Evolutionary conservation across 2,329 filamentous ascomycete genomes (phyloP), one percentile per base, ranked within the genome.

Genomic region (Colletotrichum abscissum): DNA sequence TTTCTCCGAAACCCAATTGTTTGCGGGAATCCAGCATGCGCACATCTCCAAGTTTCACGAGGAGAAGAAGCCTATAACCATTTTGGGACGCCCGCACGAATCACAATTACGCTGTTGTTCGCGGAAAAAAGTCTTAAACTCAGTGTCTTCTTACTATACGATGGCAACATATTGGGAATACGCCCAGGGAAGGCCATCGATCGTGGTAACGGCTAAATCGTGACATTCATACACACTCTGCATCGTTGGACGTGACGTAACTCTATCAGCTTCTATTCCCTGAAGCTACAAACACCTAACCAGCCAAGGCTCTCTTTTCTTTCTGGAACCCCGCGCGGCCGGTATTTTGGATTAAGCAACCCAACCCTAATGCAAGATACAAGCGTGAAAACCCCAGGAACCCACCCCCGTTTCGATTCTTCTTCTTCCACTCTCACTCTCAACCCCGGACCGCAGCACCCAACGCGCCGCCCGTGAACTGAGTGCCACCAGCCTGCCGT

Each of bases 391-490:
- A 60, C 62, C 69, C 62, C 60, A 57, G 49, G 54, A 49, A 49
- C 42, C 63, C 63, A 22, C 19, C 63, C 63, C 63, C 63, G 62
- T 64, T 64, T 62, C 63, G 22, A n/a, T 74, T 63, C 63, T 57
- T 26, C 63, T 65, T 79, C 59, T n/a, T 30, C 7, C 26, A 4
- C 35, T 4, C 9, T 28, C 4, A 7, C 26, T 35, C 46, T 87
- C 19, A 92, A 82, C 88, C 89, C 78, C 91, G 86, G 75, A 92
- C 90, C 67, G 90, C 91, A 77, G 89, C 90, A 78, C 93, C 93
- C 82, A 96, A 85, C 74, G 93, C 94, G 83, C 94, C 94, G 75
- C 94, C 94, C 16, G 93, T 95, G 84, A 95, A 96, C 81, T 94
- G 92, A 76, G 92, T 93, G 78, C 93, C 93, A 74, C 92, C 90